These are phyloP conservation scores for Pseudozyma thailandica DNA, from an alignment of 1,284 basidiomycete species.

Conservation along the genomic window DNA sequence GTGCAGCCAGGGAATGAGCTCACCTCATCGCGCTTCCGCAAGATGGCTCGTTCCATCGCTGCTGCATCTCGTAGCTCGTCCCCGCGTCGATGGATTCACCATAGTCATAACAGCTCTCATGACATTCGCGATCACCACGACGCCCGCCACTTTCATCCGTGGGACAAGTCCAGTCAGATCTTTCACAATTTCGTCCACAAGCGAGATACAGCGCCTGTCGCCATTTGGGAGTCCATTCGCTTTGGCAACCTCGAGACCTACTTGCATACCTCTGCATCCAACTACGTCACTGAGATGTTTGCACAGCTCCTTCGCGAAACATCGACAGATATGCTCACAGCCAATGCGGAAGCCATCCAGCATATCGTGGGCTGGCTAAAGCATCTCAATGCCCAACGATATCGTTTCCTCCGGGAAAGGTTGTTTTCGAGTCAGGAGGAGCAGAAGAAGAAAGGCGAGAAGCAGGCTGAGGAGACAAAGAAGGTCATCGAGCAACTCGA, in stretches of 20 bases:
- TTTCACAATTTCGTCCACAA: conserved; percentile 44
- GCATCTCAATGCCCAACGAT: conserved; percentile 50
- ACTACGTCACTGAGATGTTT: conserved; percentile 52
- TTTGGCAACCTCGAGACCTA: conserved; percentile 53
- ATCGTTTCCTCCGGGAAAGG: conserved; percentile 27
- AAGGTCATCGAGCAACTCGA: conserved; percentile 70
- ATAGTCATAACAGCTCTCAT: conserved; percentile 12
- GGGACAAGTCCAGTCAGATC: conserved; percentile 30
- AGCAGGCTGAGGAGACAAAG: conserved; percentile 31
- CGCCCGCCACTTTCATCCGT: conserved; percentile 9
- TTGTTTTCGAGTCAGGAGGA: conserved; percentile 22
- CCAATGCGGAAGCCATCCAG: conserved; percentile 38
- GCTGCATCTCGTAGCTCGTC: conserved; percentile 37
- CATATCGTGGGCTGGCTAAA: conserved; percentile 45
- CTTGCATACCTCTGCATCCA: conserved; percentile 45
- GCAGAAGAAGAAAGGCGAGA: conserved; percentile 17
- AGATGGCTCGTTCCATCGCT: conserved; percentile 45
- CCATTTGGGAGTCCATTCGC: conserved; percentile 60
- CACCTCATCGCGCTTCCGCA: conserved; percentile 37
- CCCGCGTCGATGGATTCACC: conserved; percentile 33
- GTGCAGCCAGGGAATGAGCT: conserved; percentile 37
- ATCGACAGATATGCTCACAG: conserved; percentile 36
- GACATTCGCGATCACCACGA: conserved; percentile 21
- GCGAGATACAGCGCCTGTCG: conserved; percentile 50
- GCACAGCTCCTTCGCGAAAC: conserved; percentile 47